Evolutionary conservation across 2,329 filamentous ascomycete genomes (phyloP), one percentile per base, ranked within the genome.

Genomic region (Fusarium sp.): DNA sequence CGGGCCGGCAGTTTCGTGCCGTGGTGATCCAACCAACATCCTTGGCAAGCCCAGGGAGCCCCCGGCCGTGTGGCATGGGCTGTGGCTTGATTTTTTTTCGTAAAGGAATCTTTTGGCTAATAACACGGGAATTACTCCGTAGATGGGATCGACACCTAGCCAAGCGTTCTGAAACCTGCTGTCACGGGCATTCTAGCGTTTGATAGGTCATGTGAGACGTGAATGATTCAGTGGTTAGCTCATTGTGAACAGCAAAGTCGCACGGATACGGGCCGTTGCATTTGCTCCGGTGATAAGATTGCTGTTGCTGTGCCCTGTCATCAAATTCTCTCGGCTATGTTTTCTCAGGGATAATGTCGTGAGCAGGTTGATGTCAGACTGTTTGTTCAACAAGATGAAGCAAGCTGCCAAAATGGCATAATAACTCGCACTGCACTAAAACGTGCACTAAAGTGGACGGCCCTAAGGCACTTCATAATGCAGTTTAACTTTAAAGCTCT

Each of bases 1-100:
- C 30, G 28, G 14, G 32, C 22, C 66, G 66, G 66, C 66, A 70
- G 33, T n/a, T 70, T 59, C 46, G 35, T 70, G 50, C 66, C 66
- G 62, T 30, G 45, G 28, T 11, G 11, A 8, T n/a, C 66, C 67
- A 69, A 69, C 70, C 53, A 54, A 51, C 11, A 15, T 9, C 13
- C 24, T 7, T 19, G 6, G 3, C 32, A 40, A 19, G 11, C 19
- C 46, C 19, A 24, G 37, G 28, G 52, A 57, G 50, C 56, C 48
- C 56, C 48, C 50, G 52, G 54, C 66, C 55, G 48, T 30, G 28
- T 35, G 22, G 41, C 40, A 33, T 17, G 48, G 22, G 9, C 28
- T 68, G 65, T 68, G 65, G 65, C 65, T 67, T 67, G 59, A 56
- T 17, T 20, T 20, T 45, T 30, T 11, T 30, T 11, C 10, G 4